Evolutionary conservation across 371 early-diverging fungal species (phyloP).

Genomic region (Umbelopsis sp.): DNA sequence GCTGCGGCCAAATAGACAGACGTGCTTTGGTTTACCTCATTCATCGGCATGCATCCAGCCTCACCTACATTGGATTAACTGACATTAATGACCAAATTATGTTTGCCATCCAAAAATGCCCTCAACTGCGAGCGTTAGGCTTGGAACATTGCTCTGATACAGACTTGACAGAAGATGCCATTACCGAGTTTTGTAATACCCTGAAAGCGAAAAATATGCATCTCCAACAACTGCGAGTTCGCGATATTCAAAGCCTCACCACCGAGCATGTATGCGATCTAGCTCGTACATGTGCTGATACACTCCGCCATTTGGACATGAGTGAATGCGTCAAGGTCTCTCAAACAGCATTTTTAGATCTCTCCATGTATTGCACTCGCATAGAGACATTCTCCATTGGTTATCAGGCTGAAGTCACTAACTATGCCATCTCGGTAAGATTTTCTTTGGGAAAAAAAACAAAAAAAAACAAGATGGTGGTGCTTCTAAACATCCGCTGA

Average conservation of each 20-base stretch:
- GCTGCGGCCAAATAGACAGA: slow-evolving; percentile 43
- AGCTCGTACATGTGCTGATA: slow-evolving; percentile 24
- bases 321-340: slow-evolving; percentile 42
- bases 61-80: slow-evolving; percentile 38
- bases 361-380: slow-evolving; percentile 32
- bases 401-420: slow-evolving; percentile 43
- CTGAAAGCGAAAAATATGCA: slow-evolving; percentile 13
- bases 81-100: slow-evolving; percentile 43
- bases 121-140: slow-evolving; percentile 34
- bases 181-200: slow-evolving; percentile 27
- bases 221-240: slow-evolving; percentile 35
- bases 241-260: slow-evolving; percentile 41
- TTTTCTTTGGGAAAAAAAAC: background rate
- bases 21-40: slow-evolving; percentile 36
- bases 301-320: slow-evolving; percentile 40
- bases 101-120: slow-evolving; percentile 35
- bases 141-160: slow-evolving; percentile 43
- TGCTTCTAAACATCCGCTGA: slow-evolving; percentile 11
- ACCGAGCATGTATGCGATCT: slow-evolving; percentile 30
- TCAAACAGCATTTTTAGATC: slow-evolving; percentile 28
- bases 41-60: slow-evolving; percentile 30
- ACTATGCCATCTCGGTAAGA: slow-evolving; percentile 39
- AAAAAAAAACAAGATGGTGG: background rate
- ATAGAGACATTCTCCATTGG: slow-evolving; percentile 34
- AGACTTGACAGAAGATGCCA: slow-evolving; percentile 26